phyloP scores from a whole-genome alignment of 148 eudicot genomes.

The Silene conica region DNA sequence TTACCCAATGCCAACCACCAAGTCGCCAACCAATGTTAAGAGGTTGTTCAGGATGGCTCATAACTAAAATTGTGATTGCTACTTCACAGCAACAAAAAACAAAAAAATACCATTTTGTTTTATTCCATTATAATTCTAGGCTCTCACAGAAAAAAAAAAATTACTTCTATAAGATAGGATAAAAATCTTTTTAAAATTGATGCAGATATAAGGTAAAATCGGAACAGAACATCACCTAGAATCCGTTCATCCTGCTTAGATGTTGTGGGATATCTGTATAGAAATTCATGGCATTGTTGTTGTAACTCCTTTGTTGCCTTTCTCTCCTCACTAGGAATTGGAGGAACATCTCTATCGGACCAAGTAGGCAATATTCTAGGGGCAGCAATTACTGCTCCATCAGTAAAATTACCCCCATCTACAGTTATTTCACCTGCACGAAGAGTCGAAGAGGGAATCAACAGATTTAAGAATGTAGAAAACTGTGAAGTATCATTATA shows the following conservation, averaged over 20 bases:
- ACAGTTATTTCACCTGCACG: conserved; percentile 47
- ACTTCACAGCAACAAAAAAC: background rate
- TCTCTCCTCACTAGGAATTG: conserved; percentile 76
- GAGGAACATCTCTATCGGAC: conserved; percentile 81
- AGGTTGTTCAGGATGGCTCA: too few relatives aligned
- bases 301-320: conserved; percentile 88
- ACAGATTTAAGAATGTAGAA: background rate
- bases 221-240: conserved; percentile 48
- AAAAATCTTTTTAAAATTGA: background rate
- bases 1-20: too few relatives aligned
- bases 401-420: conserved; percentile 59
- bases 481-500: background rate
- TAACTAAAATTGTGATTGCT: too few relatives aligned
- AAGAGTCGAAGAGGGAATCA: conserved; percentile 7
- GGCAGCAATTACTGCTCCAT: conserved; percentile 96
- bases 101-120: background rate
- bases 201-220: background rate
- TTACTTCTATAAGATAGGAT: too few relatives aligned
- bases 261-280: conserved; percentile 62
- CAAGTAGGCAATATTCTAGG: conserved; percentile 92
- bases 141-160: background rate
- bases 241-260: conserved; percentile 70
- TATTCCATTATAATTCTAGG: background rate
- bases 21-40: too few relatives aligned
- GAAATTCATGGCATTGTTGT: conserved; percentile 75